A percentile compares a stretch with the other conserved stretches of the same genome.
phyloP scores from a whole-genome alignment of 768 basidiomycete genomes.

The Exidia glandulosa region DNA sequence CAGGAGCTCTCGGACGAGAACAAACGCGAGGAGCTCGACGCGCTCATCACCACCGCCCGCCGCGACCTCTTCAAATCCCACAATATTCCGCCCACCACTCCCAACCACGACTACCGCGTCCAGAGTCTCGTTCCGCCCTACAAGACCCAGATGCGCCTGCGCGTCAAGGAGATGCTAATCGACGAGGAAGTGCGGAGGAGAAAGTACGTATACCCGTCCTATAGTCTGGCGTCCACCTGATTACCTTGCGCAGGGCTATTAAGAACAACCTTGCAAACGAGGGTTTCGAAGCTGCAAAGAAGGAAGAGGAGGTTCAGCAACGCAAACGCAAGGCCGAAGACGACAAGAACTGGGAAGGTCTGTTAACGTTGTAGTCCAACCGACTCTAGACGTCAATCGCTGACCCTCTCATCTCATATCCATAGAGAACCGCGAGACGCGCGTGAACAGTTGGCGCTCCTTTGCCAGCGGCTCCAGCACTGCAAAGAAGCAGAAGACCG shows the following conservation, averaged over 20 bases:
- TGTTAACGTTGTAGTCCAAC: constrained; percentile 9
- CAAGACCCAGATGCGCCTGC: constrained; percentile 52
- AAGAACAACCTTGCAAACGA: constrained; percentile 90
- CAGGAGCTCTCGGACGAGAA: constrained; percentile 68
- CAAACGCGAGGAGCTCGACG: constrained; percentile 74
- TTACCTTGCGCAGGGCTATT: constrained; percentile 44
- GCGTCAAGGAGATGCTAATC: constrained; percentile 76
- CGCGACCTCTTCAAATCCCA: constrained; percentile 50
- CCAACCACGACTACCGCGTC: constrained; percentile 49
- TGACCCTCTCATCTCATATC: neutral
- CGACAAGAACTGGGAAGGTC: constrained; percentile 85
- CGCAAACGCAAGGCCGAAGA: constrained; percentile 85
- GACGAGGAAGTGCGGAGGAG: constrained; percentile 81
- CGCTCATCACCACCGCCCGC: constrained; percentile 67
- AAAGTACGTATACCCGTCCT: constrained; percentile 41
- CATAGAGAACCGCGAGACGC: constrained; percentile 61
- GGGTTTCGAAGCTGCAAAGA: constrained; percentile 85
- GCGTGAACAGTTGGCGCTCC: constrained; percentile 75
- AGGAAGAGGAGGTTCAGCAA: constrained; percentile 69
- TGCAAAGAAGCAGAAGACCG: constrained; percentile 48
- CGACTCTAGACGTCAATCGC: neutral
- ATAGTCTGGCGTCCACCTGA: neutral
- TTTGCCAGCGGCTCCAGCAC: constrained; percentile 36
- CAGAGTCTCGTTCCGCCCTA: constrained; percentile 47
- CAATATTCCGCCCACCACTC: constrained; percentile 47